Percentiles rank a stretch among this genome's conserved stretches.
Evolutionary conservation across 2,329 filamentous ascomycete species (phyloP).

Genomic region (Diplodia intermedia): DNA sequence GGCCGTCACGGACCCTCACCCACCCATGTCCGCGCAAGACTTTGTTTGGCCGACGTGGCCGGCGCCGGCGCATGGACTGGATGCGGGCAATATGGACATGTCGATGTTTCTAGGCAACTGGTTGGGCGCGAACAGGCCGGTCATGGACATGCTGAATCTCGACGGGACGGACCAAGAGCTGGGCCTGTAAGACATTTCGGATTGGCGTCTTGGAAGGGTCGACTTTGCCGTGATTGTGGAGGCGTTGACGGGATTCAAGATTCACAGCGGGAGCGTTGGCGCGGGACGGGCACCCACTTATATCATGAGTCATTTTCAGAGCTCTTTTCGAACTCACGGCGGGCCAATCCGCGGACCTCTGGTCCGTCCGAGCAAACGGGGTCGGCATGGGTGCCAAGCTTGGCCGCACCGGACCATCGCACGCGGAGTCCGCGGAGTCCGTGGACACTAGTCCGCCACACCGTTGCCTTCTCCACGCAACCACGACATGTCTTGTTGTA

Average conservation of each 20-base stretch:
- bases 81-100: constrained; percentile 21
- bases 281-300: not conserved
- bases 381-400: constrained; percentile 5
- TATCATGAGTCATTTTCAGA: constrained; percentile 1
- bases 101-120: constrained; percentile 27
- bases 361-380: constrained; percentile 1
- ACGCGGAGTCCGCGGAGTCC: constrained; percentile 4
- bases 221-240: not conserved
- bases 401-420: constrained; percentile 6
- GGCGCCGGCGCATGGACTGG: not conserved
- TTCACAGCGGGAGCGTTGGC: not conserved
- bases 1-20: constrained; percentile 38
- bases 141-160: constrained; percentile 26
- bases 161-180: constrained; percentile 6
- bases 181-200: not conserved
- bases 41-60: constrained; percentile 22
- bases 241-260: not conserved
- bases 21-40: constrained; percentile 41
- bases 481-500: not conserved
- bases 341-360: not conserved
- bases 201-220: not conserved
- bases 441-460: not conserved
- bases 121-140: constrained; percentile 22
- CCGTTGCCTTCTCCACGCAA: not conserved
- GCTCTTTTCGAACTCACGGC: not conserved